Evolutionary conservation across 129 eudicot genomes (phyloP), one percentile per base, ranked within the genome.

Genomic region (Flaveria sonorensis): DNA sequence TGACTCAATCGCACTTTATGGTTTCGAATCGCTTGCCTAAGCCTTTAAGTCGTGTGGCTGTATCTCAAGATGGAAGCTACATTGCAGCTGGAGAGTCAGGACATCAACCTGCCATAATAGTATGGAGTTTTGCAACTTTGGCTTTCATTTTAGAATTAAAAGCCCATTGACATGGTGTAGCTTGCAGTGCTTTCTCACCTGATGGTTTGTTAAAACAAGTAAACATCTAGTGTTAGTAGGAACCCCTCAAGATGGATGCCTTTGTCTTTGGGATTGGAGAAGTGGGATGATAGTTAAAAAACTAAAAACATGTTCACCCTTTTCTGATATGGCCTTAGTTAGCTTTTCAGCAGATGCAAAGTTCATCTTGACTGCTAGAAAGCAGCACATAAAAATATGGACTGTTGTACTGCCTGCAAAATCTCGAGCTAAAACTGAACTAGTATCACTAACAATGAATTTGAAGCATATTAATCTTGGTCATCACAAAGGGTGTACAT

Each of bases 61-160:
- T 87, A 1, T 87, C 90, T 21, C 74, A 56, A 12, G 88, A 88
- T 77, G 90, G 85, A 55, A 66, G 55, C 10, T 71, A 87, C 64
- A 78, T 88, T 82, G 96, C 96, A 10, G 96, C 92, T n/a, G 96
- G 92, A 77, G 92, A 90, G 96, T 83, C 89, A 77, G 96, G 89
- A 19, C 79, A 74, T 61, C 90, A 81, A 71, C 86, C 96, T 83
- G 81, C 86, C 62, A 69, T 87, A 39, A 48, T 90, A 70, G 77
- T 87, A 43, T 90, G 96, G 96, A 85, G 82, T 65, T 81, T 82
- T 73, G 86, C 83, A 47, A 81, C 77, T 42, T 65, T 80, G 81
- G 79, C 75, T 75, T 68, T 86, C 43, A 57, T 79, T 79, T 75
- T 81, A 56, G 96, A 90, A 78, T 80, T 87, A 14, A 90, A 86